Conservation (phyloP, 164 flowering plant genomes). For the Hamamelis virginiana region DNA sequence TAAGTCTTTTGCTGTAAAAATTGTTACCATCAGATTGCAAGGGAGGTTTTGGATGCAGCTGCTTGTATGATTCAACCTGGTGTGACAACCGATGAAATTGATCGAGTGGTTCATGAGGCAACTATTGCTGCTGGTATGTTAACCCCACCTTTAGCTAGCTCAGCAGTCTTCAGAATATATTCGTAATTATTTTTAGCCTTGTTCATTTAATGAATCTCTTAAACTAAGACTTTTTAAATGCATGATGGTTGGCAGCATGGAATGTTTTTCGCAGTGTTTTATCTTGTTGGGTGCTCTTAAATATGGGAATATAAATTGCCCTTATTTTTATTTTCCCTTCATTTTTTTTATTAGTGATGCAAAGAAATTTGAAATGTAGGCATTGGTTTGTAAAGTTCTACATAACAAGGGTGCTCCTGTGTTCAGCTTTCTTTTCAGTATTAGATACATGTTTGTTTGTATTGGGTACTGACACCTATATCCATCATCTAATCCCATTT, state of each 20-base stretch:
- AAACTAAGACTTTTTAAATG: background rate
- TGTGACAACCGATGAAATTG: constrained; percentile 97
- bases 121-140: constrained; percentile 84
- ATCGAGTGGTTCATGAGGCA: constrained; percentile 90
- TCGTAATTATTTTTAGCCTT: background rate
- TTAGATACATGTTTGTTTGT: background rate
- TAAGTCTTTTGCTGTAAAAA: background rate
- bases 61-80: constrained; percentile 88
- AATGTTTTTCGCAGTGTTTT: background rate
- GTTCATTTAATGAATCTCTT: too few relatives aligned
- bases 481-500: background rate
- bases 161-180: background rate
- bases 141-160: background rate
- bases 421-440: background rate
- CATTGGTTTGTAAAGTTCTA: background rate
- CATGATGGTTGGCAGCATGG: too few relatives aligned
- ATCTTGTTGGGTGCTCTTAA: background rate
- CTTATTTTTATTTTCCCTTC: background rate
- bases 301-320: background rate
- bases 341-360: too few relatives aligned
- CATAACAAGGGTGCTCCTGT: background rate
- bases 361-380: background rate
- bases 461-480: background rate
- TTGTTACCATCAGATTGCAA: constrained; percentile 59
- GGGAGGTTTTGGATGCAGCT: constrained; percentile 95